Conservation (phyloP, 176 grass and related monocot genomes). For the Aegilops bicornis region DNA sequence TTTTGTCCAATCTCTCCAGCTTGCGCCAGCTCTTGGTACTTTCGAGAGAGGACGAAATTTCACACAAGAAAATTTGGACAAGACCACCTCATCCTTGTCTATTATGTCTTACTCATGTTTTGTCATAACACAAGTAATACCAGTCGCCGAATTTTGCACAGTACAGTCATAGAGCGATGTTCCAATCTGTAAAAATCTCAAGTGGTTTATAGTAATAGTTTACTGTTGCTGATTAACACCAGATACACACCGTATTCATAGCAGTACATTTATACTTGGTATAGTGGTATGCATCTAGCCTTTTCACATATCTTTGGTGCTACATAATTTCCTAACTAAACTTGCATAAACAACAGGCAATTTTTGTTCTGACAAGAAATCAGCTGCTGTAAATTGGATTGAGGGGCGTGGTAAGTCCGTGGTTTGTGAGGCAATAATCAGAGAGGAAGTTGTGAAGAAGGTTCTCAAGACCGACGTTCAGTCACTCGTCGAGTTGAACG, state of each 20-base stretch:
- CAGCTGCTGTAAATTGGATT: slow-evolving; percentile 95
- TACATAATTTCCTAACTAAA: not conserved
- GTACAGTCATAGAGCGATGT: not conserved
- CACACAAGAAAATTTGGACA: not conserved
- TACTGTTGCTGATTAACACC: not conserved
- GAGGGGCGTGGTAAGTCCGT: slow-evolving; percentile 92
- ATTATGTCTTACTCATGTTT: not conserved
- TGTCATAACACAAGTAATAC: slow-evolving; percentile 10
- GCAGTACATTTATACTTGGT: not conserved
- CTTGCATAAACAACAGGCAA: slow-evolving; percentile 54
- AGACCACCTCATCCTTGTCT: not conserved
- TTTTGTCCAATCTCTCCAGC: not conserved
- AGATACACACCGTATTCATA: not conserved
- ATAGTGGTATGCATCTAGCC: not conserved
- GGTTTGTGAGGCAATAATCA: slow-evolving; percentile 92
- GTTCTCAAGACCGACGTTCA: slow-evolving; percentile 92
- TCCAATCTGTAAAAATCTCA: not conserved
- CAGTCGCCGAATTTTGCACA: not conserved
- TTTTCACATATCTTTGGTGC: not conserved
- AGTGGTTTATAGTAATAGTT: not conserved
- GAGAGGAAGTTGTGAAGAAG: slow-evolving; percentile 79
- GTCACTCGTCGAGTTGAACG: slow-evolving; percentile 79
- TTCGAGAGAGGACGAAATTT: not conserved
- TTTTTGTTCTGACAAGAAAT: slow-evolving; percentile 95
- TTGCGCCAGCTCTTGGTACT: not conserved